Conservation (phyloP, 371 early-diverging fungal genomes). For the Syncephalastrum racemosum region DNA sequence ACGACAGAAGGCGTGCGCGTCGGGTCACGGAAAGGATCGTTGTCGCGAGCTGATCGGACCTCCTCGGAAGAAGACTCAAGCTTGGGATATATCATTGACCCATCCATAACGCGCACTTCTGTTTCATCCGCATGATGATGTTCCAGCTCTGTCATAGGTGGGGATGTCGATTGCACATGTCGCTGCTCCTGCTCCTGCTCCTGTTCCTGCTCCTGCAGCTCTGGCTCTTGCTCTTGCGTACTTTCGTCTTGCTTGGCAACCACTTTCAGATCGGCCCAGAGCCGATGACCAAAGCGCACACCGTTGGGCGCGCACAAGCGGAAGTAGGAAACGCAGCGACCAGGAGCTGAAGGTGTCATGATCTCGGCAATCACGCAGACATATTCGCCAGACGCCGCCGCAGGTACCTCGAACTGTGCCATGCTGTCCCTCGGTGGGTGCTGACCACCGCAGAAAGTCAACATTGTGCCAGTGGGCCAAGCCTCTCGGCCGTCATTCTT, state of each 20-base stretch:
- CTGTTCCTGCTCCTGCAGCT: neutral
- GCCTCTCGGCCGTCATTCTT: conserved; percentile 57
- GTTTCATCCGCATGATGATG: neutral
- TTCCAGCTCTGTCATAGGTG: neutral
- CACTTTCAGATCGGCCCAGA: conserved; percentile 69
- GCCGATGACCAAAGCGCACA: conserved; percentile 59
- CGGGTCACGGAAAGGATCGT: no score
- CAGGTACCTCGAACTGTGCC: conserved; percentile 38
- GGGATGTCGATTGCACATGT: neutral
- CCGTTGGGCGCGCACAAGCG: conserved; percentile 61
- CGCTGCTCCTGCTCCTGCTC: neutral
- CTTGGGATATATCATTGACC: no score
- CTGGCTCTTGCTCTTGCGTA: neutral
- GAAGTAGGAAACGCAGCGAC: conserved; percentile 64
- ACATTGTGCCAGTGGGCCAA: conserved; percentile 64
- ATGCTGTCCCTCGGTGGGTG: conserved; percentile 32
- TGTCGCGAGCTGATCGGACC: no score
- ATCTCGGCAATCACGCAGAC: conserved; percentile 61
- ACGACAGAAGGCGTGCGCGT: conserved; percentile 1
- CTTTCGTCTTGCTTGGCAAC: conserved; percentile 23
- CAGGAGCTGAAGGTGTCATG: conserved; percentile 63
- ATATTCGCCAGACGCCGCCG: conserved; percentile 49
- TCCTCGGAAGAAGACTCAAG: no score
- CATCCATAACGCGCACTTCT: no score
- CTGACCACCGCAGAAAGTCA: conserved; percentile 58